Percentiles rank a stretch among this genome's conserved stretches.
Evolutionary conservation across 1,139 yeast species (phyloP).

Genomic region (Magnusiomyces fungicola): DNA sequence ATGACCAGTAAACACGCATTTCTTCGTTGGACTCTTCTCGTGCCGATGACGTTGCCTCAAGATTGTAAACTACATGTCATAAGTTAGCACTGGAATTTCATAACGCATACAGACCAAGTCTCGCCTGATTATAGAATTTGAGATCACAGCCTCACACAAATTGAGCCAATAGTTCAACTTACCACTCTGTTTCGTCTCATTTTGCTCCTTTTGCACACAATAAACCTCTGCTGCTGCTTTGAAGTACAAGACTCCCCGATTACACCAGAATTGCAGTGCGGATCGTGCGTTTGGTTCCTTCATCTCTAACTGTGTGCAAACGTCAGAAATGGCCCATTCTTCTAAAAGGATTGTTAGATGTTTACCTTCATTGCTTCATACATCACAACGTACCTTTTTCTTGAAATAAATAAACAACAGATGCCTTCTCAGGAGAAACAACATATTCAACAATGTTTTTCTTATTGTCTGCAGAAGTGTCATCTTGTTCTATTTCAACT

Average conservation of each 20-base stretch:
- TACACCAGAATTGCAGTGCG: constrained; percentile 10
- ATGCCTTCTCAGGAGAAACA: constrained; percentile 67
- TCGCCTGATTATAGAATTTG: too few species aligned
- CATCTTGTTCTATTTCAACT: constrained; percentile 49
- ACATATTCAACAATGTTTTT: constrained; percentile 33
- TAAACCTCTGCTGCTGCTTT: constrained; percentile 7
- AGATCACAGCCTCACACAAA: too few species aligned
- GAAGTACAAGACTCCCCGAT: constrained; percentile 7
- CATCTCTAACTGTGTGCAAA: constrained; percentile 23
- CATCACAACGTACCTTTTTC: constrained; percentile 24
- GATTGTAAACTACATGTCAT: constrained; percentile 6
- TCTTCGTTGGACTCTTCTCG: constrained; percentile 31
- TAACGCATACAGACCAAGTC: too few species aligned
- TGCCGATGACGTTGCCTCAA: neutral
- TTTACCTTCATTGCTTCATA: neutral
- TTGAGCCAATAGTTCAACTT: too few species aligned
- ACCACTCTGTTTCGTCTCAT: neutral
- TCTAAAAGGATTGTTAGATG: constrained; percentile 2
- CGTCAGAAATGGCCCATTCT: constrained; percentile 13
- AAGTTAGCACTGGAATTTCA: too few species aligned
- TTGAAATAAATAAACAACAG: constrained; percentile 51
- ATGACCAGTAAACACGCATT: constrained; percentile 41
- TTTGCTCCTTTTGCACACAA: neutral
- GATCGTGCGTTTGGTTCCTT: constrained; percentile 21
- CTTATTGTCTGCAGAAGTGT: constrained; percentile 17